Evolutionary conservation across 2,329 filamentous ascomycete genomes (phyloP).

Genomic region (Pseudogymnoascus sp.): DNA sequence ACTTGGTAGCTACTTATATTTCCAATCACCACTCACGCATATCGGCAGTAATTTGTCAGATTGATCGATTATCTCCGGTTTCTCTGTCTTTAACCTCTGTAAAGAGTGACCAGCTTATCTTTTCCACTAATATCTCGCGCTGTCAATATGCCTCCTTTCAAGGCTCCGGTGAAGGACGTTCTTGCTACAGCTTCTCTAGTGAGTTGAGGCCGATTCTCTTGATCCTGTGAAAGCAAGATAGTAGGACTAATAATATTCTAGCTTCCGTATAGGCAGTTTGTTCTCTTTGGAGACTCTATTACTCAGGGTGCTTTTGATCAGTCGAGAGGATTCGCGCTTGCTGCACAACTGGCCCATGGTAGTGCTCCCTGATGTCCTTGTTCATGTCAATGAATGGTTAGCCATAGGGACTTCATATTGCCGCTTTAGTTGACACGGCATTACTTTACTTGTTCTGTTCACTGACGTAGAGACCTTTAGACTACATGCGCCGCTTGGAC

Average conservation of each 20-base stretch:
- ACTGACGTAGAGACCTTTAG: slow-evolving; percentile 33
- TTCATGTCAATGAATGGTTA: background rate
- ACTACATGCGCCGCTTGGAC: slow-evolving; percentile 68
- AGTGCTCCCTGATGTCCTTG: slow-evolving; percentile 34
- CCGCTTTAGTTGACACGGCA: background rate
- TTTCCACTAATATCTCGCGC: background rate
- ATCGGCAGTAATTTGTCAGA: background rate
- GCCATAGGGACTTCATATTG: background rate
- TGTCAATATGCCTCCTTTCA: background rate
- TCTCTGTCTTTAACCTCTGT: background rate
- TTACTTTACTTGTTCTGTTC: background rate
- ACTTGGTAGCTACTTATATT: background rate
- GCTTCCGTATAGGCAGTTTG: slow-evolving; percentile 42
- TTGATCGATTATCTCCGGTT: background rate
- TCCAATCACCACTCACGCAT: background rate
- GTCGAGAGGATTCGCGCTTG: slow-evolving; percentile 63
- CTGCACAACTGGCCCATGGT: slow-evolving; percentile 54
- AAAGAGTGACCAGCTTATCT: background rate
- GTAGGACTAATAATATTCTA: background rate
- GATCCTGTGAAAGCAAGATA: background rate
- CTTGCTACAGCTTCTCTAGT: background rate
- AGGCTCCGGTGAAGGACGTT: background rate
- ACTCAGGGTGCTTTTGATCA: slow-evolving; percentile 59
- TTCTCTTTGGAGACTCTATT: slow-evolving; percentile 87
- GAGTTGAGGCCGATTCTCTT: background rate